Base-by-base conservation (phyloP, 495 filamentous ascomycete species). In the Rhypophila decipiens region DNA sequence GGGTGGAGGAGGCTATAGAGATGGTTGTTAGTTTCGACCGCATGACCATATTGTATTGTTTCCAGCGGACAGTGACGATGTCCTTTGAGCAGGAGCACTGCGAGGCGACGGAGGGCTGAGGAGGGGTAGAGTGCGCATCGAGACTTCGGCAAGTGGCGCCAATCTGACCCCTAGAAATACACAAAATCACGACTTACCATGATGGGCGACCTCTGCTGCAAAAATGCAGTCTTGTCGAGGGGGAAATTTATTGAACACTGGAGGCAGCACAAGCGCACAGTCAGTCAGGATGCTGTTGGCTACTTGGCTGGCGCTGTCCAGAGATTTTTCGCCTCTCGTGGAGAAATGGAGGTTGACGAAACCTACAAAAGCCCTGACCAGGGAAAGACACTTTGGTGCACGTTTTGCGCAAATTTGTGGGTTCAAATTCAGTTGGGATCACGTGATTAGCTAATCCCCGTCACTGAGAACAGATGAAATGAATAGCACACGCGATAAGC, bases 1-100 rank as follows among this genome's bases (percentile, higher is more conserved):
- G 51, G 90, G 90, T 62, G 87, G 88, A 59, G 93, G 94, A 74
- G 94, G 86, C 89, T 96, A 90, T 69, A 38, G 54, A 38, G n/a
- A 41, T 18, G 21, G 53, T 47, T 35, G 54, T 49, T 37, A 51
- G 56, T 31, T 49, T 33, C 33, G 42, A n/a, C n/a, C n/a, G n/a
- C n/a, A n/a, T n/a, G n/a, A n/a, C n/a, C n/a, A n/a, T n/a, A n/a
- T n/a, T n/a, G n/a, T n/a, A n/a, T n/a, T n/a, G n/a, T n/a, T n/a
- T n/a, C n/a, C n/a, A n/a, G n/a, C n/a, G n/a, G n/a, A n/a, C n/a
- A n/a, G n/a, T n/a, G n/a, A n/a, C n/a, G n/a, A n/a, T n/a, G n/a
- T n/a, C n/a, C n/a, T n/a, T n/a, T n/a, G n/a, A n/a, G n/a, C n/a
- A n/a, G n/a, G n/a, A n/a, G n/a, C n/a, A n/a, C n/a, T n/a, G n/a